Percentiles rank a stretch among this genome's conserved stretches.
Conservation (phyloP, 2,329 filamentous ascomycete species). For the Sphaceloma murrayae region DNA sequence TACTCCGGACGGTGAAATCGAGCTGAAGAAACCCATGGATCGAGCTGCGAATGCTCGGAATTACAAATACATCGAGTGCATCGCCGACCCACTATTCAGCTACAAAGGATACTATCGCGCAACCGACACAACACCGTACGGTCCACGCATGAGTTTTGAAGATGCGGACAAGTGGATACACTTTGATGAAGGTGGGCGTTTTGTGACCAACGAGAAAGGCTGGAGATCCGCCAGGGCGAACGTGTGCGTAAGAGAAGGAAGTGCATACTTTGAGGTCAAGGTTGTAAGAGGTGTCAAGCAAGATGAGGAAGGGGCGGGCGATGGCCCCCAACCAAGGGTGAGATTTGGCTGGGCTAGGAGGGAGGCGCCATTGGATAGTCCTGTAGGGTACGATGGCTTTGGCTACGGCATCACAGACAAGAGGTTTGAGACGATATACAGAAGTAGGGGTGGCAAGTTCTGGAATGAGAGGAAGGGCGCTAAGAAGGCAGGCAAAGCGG, state of each 20-base stretch:
- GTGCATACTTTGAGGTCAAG: constrained; percentile 90
- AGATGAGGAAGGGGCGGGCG: constrained; percentile 32
- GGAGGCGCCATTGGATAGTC: constrained; percentile 72
- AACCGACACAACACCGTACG: constrained; percentile 75
- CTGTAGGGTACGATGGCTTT: constrained; percentile 81
- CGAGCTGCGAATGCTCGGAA: constrained; percentile 56
- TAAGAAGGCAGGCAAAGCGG: constrained; percentile 30
- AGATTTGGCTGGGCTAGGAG: constrained; percentile 79
- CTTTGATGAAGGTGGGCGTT: constrained; percentile 59
- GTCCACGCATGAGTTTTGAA: constrained; percentile 81
- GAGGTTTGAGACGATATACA: constrained; percentile 82
- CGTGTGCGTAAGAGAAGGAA: constrained; percentile 77
- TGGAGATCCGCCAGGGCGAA: constrained; percentile 89
- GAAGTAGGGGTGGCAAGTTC: constrained; percentile 87
- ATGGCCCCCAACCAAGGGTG: constrained; percentile 49
- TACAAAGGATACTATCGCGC: constrained; percentile 82
- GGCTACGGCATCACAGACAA: constrained; percentile 90
- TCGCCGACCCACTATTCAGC: constrained; percentile 78
- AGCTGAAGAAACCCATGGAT: constrained; percentile 42
- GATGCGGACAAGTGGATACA: constrained; percentile 79
- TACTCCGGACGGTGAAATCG: constrained; percentile 33
- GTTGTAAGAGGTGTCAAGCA: constrained; percentile 65
- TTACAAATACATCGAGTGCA: constrained; percentile 83
- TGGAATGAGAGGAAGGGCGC: constrained; percentile 36
- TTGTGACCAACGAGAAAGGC: constrained; percentile 83